These are phyloP conservation scores for Helotiales sp. DNA, from an alignment of 2,329 filamentous ascomycete species.

Conservation along the genomic window DNA sequence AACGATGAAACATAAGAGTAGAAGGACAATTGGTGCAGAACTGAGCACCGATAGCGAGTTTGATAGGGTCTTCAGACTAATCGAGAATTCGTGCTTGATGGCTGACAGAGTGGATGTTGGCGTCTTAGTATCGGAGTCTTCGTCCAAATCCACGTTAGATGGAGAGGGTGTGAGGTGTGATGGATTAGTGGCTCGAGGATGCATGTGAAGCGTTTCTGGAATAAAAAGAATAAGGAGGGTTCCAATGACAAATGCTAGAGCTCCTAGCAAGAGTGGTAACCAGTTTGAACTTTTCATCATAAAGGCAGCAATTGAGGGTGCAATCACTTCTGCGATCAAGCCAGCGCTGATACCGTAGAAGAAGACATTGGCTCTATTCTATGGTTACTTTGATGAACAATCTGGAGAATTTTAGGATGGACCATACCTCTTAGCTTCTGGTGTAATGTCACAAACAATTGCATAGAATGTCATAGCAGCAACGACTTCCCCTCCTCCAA, in stretches of 20 bases:
- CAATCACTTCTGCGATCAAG: constrained; percentile 38
- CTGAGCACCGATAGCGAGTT: constrained; percentile 27
- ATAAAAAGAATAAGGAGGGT: constrained; percentile 28
- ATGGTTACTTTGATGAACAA: background rate
- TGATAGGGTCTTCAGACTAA: constrained; percentile 19
- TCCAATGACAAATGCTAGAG: constrained; percentile 18
- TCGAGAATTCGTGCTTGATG: constrained; percentile 14
- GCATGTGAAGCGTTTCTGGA: constrained; percentile 35
- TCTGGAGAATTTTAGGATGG: background rate
- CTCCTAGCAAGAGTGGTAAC: constrained; percentile 27
- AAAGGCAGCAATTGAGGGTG: constrained; percentile 38
- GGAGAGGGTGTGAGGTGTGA: constrained; percentile 9
- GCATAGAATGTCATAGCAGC: constrained; percentile 36
- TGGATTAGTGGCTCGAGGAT: constrained; percentile 1
- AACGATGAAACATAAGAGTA: constrained; percentile 31
- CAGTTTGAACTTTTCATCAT: constrained; percentile 37
- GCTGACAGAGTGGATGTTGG: constrained; percentile 1
- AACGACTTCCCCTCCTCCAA: constrained; percentile 40
- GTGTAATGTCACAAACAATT: constrained; percentile 40
- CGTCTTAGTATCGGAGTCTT: background rate
- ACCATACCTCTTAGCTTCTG: constrained; percentile 38
- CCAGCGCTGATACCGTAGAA: constrained; percentile 33
- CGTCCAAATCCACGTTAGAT: background rate
- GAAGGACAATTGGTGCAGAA: constrained; percentile 30
- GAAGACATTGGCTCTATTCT: constrained; percentile 38